Evolutionary conservation across 208 protist genomes (phyloP), one percentile per base, ranked within the genome.

Genomic region (Crithidia bombi): DNA sequence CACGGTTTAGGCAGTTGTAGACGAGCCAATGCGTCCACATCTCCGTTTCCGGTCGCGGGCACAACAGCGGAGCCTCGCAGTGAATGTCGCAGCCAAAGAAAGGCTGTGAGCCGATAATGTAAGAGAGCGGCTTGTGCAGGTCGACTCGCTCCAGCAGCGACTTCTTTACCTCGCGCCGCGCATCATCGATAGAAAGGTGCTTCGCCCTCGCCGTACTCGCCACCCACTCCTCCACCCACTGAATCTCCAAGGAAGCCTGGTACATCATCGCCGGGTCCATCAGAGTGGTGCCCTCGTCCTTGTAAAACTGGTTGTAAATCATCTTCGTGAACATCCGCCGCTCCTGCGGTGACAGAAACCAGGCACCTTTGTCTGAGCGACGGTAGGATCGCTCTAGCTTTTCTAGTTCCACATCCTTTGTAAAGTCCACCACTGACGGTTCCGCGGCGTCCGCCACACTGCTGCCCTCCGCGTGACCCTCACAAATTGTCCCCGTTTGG

Each of bases 1-100:
- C 47, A 52, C 46, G 66, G 25, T 30, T 39, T 9, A 96, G 70
- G 61, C 88, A 56, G 28, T 74, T 56, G 25, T 82, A 65, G 10
- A 91, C 78, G 32, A 93, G 41, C 90, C 88, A 96, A 64, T 94
- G 89, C 4, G 82, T 86, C 92, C 89, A 95, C 87, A 93, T 87
- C 76, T 96, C 89, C 35, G 92, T 96, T 75, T 96, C 89, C 3
- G 89, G 85, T 2, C 89, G 63, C 23, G 92, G 92, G 70, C 89
- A 93, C 30, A 96, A 73, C 47, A 96, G 73, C 43, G 92, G 92
- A 30, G 79, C 75, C 35, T 59, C 71, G 61, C 87, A 93, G 14
- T 49, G 55, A 32, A 96, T 92, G 38, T 89, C 67, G 61, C 87
- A 93, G 28, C 86, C 87, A 67, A 88, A 93, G 73, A 95, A 96